Base-by-base conservation (phyloP, 208 protist genomes). In the Crithidia mellificae region DNA sequence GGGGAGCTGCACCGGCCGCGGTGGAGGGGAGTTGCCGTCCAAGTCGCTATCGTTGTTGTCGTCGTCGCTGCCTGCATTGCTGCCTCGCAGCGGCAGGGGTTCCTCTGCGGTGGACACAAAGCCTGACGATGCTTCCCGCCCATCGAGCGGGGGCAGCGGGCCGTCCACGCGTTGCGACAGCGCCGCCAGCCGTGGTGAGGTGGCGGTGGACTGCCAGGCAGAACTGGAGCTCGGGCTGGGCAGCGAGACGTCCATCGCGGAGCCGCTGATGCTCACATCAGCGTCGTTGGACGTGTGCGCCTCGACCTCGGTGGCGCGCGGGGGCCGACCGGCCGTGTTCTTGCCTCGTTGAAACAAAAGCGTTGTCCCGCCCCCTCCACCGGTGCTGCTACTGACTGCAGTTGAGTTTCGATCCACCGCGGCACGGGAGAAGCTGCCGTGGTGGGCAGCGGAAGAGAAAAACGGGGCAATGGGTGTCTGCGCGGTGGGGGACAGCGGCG, bases 21-120 rank as follows among this genome's bases (percentile, higher is more conserved):
- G 63, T 19, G 49, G 63, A 4, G 63, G 63, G 24, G 51, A 68
- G 32, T 55, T 41, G 50, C 27, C 63, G 25, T 49, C 63, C n/a
- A 9, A 2, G 15, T 25, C 19, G 34, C 34, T 38, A 3, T 47
- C 15, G 27, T 5, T 8, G 25, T 43, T 51, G 47, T 36, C 17
- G 19, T 38, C 41, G 1, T 19, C 39, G 8, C 17, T 36, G 38
- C 3, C n/a, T n/a, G n/a, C n/a, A n/a, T n/a, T n/a, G n/a, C n/a
- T n/a, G n/a, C n/a, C n/a, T n/a, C n/a, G n/a, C n/a, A n/a, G n/a
- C n/a, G n/a, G 6, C 15, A 8, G 3, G 24, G 19, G 8, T 1
- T 6, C 57, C 0, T 63, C 43, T 9, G 57, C 25, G 2, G 43
- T 41, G 11, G 9, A 19, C 9, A 8, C 17, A 25, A n/a, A 15